Base-by-base conservation (phyloP, 345 rosid species). In the Isatis tinctoria region DNA sequence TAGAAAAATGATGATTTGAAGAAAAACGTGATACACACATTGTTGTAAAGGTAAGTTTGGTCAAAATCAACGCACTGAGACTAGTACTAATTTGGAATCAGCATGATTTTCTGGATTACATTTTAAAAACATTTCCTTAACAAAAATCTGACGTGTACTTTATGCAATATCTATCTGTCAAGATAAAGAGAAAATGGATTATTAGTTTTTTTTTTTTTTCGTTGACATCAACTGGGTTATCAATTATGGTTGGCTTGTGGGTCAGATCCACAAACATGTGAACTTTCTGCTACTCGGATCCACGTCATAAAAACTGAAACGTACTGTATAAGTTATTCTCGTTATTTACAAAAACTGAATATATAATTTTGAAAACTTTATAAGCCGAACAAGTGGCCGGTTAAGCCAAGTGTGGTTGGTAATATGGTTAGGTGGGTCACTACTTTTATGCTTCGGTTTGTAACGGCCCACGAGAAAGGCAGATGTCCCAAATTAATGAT, bases 111-210 rank as follows among this genome's bases (percentile, higher is more conserved):
- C 16, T 36, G 24, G 37, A 35, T 22, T 43, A 18, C 39, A 43
- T 16, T 36, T 24, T 52, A 4, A 54, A 64, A 49, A 39, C 7
- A 30, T 59, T 10, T 28, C 11, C 26, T 58, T 52, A 60, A 58
- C 51, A 62, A 41, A 67, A 51, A 60, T 17, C 57, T 67, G 69
- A 75, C 78, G 56, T 74, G 67, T 59, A 18, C 35, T 20, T 8
- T 18, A 60, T 28, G 63, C 13, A 49, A 16, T 24, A 49, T 74
- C 28, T 44, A 53, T 14, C 74, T 76, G 74, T 76, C 28, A 76
- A 54, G 79, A 69, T 69, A 61, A 69, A 24, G 41, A 41, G 22
- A 69, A 54, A 41, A 9, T 58, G 26, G 43, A 59, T 59, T 40
- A 26, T 52, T 18, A 45, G 16, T 3, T 16, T 64, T 13, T 60